Evolutionary conservation across 345 rosid genomes (phyloP).

Genomic region (Trapa bicornis): DNA sequence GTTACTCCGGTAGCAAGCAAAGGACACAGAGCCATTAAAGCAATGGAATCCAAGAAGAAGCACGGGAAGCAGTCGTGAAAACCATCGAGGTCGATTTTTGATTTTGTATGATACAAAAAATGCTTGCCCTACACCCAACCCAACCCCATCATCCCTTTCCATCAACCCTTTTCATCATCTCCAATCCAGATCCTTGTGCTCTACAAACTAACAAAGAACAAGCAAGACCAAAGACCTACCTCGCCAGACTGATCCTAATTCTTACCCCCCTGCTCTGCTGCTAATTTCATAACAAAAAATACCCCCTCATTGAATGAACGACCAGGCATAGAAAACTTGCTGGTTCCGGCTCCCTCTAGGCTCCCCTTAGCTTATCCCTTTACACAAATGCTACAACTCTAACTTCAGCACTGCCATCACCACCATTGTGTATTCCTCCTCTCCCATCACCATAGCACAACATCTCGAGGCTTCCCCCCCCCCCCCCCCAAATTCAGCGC

Average conservation of each 20-base stretch:
- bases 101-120: constrained; percentile 9
- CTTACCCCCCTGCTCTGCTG: too few species aligned
- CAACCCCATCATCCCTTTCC: not conserved
- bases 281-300: not conserved
- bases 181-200: not conserved
- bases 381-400: not conserved
- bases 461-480: not conserved
- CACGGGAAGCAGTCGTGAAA: not conserved
- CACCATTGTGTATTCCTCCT: not conserved
- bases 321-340: too few species aligned
- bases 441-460: not conserved
- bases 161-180: not conserved
- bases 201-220: not conserved
- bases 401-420: not conserved
- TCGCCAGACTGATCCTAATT: not conserved
- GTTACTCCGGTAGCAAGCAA: too few species aligned
- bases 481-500: not conserved
- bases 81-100: not conserved
- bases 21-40: too few species aligned
- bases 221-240: not conserved
- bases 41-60: not conserved
- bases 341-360: too few species aligned
- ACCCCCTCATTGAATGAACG: not conserved
- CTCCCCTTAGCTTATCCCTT: not conserved
- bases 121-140: constrained; percentile 1